Conservation (phyloP, 441 rosid species). For the Daphne laureola region DNA sequence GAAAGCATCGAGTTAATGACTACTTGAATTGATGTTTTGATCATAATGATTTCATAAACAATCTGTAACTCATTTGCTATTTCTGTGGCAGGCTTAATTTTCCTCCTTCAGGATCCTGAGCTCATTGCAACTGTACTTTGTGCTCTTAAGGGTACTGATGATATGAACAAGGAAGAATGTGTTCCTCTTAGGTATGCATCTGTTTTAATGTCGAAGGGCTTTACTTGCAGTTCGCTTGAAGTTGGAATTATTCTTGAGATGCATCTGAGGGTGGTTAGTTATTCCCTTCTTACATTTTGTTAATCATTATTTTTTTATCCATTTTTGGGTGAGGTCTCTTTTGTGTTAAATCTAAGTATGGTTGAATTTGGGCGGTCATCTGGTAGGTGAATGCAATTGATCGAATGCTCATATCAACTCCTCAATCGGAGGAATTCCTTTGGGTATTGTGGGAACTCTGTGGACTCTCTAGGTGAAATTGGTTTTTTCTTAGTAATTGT, state of each 20-base stretch:
- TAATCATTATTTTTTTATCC: not conserved
- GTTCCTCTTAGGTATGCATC: conserved; percentile 90
- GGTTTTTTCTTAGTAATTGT: conserved; percentile 11
- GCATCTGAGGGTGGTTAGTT: conserved; percentile 93
- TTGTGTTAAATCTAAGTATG: not conserved
- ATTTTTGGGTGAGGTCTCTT: not conserved
- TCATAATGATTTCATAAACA: too few species aligned
- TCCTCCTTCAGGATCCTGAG: conserved; percentile 73
- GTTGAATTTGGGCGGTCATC: conserved; percentile 10
- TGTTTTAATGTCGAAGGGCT: conserved; percentile 74
- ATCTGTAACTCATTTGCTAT: conserved; percentile 8
- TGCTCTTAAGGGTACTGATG: conserved; percentile 55
- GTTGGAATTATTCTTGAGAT: conserved; percentile 84
- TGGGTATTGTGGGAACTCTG: conserved; percentile 98
- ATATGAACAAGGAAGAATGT: conserved; percentile 70
- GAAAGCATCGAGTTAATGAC: too few species aligned
- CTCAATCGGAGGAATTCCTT: conserved; percentile 90
- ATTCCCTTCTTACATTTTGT: conserved; percentile 16
- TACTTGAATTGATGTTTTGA: too few species aligned
- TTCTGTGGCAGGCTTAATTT: conserved; percentile 63
- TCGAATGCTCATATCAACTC: conserved; percentile 63
- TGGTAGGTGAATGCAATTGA: conserved; percentile 80
- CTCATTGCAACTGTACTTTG: conserved; percentile 63
- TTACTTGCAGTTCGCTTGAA: conserved; percentile 74
- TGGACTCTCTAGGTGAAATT: conserved; percentile 74